Percentiles rank a stretch among this genome's conserved stretches.
Conservation (phyloP, 2,329 filamentous ascomycete species). For the Metarhizium robertsii region DNA sequence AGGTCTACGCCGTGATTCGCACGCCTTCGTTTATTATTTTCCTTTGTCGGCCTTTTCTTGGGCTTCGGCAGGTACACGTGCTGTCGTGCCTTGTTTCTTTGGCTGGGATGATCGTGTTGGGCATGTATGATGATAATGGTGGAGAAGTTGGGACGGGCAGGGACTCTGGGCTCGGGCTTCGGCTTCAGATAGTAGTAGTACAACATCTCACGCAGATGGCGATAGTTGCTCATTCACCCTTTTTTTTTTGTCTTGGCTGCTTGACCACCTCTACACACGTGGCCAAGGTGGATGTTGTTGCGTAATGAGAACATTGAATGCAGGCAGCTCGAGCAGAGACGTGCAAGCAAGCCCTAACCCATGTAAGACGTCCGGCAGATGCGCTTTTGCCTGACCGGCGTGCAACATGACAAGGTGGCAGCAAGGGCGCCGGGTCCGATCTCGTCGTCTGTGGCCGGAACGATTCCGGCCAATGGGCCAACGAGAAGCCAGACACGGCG, state of each 20-base stretch:
- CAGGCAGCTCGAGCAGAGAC: background rate
- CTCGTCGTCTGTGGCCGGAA: conserved; percentile 22
- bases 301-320: too few species aligned
- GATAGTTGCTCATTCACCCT: too few species aligned
- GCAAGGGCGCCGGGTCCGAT: conserved; percentile 14
- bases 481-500: background rate
- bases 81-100: too few species aligned
- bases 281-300: too few species aligned
- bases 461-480: conserved; percentile 21
- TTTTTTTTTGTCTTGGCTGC: too few species aligned
- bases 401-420: background rate
- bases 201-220: too few species aligned
- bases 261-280: too few species aligned
- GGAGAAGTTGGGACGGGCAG: too few species aligned
- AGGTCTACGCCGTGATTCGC: background rate
- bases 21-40: background rate
- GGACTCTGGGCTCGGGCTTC: too few species aligned
- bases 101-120: background rate
- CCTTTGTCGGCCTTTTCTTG: background rate
- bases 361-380: background rate
- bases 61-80: background rate
- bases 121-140: background rate
- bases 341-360: background rate
- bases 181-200: too few species aligned
- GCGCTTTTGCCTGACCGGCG: too few species aligned